Evolutionary conservation across 345 rosid species (phyloP), one percentile per base, ranked within the genome.

Genomic region (Lepidium sativum): DNA sequence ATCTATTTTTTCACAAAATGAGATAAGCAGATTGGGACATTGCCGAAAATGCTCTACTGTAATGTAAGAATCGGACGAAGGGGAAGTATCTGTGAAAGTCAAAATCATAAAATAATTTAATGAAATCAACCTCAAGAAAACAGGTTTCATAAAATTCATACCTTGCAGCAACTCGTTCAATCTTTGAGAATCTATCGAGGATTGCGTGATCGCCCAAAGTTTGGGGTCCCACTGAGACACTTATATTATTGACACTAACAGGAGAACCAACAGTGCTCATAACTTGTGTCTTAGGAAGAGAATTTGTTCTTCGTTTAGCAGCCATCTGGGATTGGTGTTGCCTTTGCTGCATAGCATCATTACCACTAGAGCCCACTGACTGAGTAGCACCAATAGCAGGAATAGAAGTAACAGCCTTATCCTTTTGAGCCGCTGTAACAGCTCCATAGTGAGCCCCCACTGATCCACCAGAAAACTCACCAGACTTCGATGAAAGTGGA

Each of bases 401-500:
- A 74, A 78, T 76, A 6, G 95, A 88, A 70, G 77, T 80, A 41
- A 84, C 81, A 39, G 80, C 75, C 81, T 84, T 94, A 54, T 94
- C 99, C 83, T 83, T 90, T 55, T 81, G 95, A 25, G 85, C 71
- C 50, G 86, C 78, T 52, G 89, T 79, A 73, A 73, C 80, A 48
- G 82, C 83, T 70, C 96, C 97, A 75, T 83, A 86, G 72, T 88
- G 87, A 60, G 76, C 77, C 50, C 92, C 97, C 18, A 81, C 81
- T 17, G 99, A 94, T 64, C 96, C 89, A 73, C 84, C 85, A 45
- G 99, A 94, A 74, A 90, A 86, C 68, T 94, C 97, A 42, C 97
- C 99, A 59, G 99, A 90, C 82, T 85, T 94, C 58, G 97, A 86
- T 45, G 99, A 90, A 60, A 85, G 76, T 43, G 99, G 97, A 57